Base-by-base conservation (phyloP, 2,329 filamentous ascomycete genomes). In the Cladobotryum protrusum region DNA sequence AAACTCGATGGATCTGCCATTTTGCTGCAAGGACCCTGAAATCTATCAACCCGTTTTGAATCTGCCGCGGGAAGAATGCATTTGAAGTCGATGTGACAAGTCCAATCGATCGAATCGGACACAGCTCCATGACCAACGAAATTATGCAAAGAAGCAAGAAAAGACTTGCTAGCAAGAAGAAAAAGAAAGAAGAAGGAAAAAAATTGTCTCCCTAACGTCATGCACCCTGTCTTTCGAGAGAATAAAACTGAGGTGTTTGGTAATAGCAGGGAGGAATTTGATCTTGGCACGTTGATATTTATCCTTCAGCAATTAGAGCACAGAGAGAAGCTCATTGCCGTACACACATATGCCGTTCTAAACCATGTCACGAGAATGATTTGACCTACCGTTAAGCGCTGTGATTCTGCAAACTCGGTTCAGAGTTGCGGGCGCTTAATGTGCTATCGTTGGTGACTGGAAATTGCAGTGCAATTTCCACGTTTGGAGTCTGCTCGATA, bases 231-330 rank as follows among this genome's bases (percentile, higher is more conserved):
- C 67, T 71, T 66, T 67, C 67, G 66, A 57, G 56, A 56, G 56
- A 48, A 52, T 57, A 61, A 61, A 63, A 63, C 71, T 65, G 63
- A 70, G 71, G 75, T 77, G 76, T 77, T 79, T 79, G 76, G 76
- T 79, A 79, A 78, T 78, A 71, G 68, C 70, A 68, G 68, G 72
- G 72, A 65, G 58, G 52, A 60, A 60, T 29, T 74, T 61, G 57
- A 66, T 79, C 70, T 79, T 71, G 76, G 76, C 76, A 79, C 75
- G 76, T 70, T 68, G 57, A 69, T 70, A 67, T 67, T 57, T 69
- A 29, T 78, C 76, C 76, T 79, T 79, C 76, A 78, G 72, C 75
- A 75, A 71, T 61, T 67, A 63, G 72, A 73, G 75, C 74, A 76
- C 68, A 61, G 65, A 64, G 54, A 64, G 67, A 50, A 69, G 72